A percentile compares a stretch with the other conserved stretches of the same genome.
Conservation (phyloP, 768 basidiomycete species). For the Pholiota microspora region DNA sequence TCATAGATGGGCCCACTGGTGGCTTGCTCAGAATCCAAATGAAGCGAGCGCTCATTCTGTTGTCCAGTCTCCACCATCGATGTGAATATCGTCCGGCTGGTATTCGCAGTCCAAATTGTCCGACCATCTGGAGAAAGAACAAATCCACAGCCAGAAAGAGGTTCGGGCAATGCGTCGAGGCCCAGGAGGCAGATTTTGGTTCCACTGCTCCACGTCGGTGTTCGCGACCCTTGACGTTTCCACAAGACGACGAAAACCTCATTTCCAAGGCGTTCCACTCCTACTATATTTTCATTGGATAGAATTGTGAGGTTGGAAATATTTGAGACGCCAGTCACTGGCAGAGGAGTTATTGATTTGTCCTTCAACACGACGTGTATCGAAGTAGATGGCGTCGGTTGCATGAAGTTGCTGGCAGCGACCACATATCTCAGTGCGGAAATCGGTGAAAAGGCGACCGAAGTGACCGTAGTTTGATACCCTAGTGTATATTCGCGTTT, state of each 20-base stretch:
- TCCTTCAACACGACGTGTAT: conserved; percentile 4
- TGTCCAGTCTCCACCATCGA: conserved; percentile 3
- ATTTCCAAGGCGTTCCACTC: conserved; percentile 2
- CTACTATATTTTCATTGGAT: conserved; percentile 1
- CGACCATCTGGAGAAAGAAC: conserved; percentile 5
- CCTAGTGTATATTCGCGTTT: conserved; percentile 4
- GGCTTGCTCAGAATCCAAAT: background rate
- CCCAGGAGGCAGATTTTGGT: conserved; percentile 1
- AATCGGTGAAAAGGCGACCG: background rate
- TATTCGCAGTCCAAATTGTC: conserved; percentile 5
- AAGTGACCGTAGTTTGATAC: background rate
- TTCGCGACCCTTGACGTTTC: background rate
- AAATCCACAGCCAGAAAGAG: conserved; percentile 6
- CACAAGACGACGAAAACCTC: background rate
- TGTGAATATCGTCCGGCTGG: conserved; percentile 3
- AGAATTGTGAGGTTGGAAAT: conserved; percentile 3
- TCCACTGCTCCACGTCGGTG: background rate
- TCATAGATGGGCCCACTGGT: conserved; percentile 2
- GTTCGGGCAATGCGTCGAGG: conserved; percentile 1
- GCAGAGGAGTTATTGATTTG: background rate
- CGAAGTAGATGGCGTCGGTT: background rate
- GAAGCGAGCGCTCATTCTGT: background rate
- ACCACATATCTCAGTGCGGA: conserved; percentile 1
- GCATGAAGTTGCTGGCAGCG: background rate
- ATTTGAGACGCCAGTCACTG: background rate